phyloP scores from a whole-genome alignment of 192 early-diverging fungal species.

The Dissophora ornata region DNA sequence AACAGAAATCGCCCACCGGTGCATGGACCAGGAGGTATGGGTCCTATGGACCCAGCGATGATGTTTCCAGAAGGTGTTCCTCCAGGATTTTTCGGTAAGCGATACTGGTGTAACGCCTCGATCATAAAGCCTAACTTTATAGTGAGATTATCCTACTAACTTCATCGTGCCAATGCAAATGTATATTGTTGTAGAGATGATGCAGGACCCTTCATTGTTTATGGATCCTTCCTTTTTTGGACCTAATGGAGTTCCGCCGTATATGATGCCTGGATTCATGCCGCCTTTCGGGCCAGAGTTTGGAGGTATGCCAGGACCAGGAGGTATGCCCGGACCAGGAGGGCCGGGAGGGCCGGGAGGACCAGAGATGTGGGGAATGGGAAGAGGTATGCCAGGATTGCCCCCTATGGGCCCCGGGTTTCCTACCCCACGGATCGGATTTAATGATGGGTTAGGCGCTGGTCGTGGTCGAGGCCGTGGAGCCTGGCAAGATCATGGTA shows the following conservation, averaged over 20 bases:
- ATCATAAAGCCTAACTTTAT: not conserved
- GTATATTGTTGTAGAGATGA: slow-evolving; percentile 46
- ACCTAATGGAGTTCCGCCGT: slow-evolving; percentile 26
- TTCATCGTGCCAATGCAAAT: too few relatives aligned
- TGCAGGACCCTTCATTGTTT: slow-evolving; percentile 41
- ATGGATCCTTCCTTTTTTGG: slow-evolving; percentile 46
- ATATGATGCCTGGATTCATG: slow-evolving; percentile 47
- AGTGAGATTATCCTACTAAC: too few relatives aligned
- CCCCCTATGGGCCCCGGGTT: slow-evolving; percentile 53
- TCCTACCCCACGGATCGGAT: slow-evolving; percentile 48
- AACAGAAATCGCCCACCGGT: slow-evolving; percentile 39
- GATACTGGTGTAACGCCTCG: not conserved
- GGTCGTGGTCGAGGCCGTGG: slow-evolving; percentile 39
- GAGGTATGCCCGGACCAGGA: slow-evolving; percentile 3
- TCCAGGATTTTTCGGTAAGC: slow-evolving; percentile 43
- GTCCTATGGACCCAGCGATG: slow-evolving; percentile 19
- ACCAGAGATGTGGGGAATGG: slow-evolving; percentile 43
- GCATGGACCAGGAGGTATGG: slow-evolving; percentile 20
- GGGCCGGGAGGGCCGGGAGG: too few relatives aligned
- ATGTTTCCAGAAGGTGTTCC: slow-evolving; percentile 42
- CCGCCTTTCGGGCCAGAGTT: slow-evolving; percentile 46
- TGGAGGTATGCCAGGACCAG: slow-evolving; percentile 24
- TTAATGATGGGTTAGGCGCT: slow-evolving; percentile 22
- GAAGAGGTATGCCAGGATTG: slow-evolving; percentile 34
- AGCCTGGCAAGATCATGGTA: slow-evolving; percentile 28